phyloP scores from a whole-genome alignment of 2,329 filamentous ascomycete species.

The Didymella pomorum region DNA sequence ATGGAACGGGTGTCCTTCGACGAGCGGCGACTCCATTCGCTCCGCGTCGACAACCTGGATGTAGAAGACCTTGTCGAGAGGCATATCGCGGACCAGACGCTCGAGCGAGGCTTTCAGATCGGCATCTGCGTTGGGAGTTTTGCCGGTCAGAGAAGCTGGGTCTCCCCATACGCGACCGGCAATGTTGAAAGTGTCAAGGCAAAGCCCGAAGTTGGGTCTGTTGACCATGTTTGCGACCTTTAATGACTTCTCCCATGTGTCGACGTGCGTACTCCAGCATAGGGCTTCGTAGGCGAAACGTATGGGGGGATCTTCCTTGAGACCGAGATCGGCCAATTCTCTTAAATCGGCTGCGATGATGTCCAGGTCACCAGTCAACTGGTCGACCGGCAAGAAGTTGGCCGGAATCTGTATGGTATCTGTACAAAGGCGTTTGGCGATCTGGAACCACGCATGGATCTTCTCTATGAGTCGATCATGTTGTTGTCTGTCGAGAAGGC shows the following conservation, averaged over 20 bases:
- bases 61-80: constrained; percentile 14
- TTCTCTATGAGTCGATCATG: constrained; percentile 13
- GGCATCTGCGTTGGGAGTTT: constrained; percentile 13
- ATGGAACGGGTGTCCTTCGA: constrained; percentile 5
- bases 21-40: constrained; percentile 1
- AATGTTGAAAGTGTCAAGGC: constrained; percentile 13
- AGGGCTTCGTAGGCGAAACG: constrained; percentile 10
- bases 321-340: neutral
- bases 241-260: constrained; percentile 16
- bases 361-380: constrained; percentile 12
- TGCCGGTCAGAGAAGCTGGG: constrained; percentile 8
- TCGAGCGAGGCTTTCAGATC: constrained; percentile 10
- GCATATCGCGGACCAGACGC: constrained; percentile 3
- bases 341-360: constrained; percentile 3
- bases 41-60: constrained; percentile 13
- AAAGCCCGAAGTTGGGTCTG: constrained; percentile 13
- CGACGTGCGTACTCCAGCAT: constrained; percentile 15
- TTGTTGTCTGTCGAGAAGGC: constrained; percentile 13
- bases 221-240: constrained; percentile 8
- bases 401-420: constrained; percentile 16
- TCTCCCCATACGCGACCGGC: constrained; percentile 3
- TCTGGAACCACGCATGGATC: constrained; percentile 14
- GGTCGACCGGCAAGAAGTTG: constrained; percentile 10
- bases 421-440: constrained; percentile 10
- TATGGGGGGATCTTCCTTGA: neutral